Conservation (phyloP, 371 early-diverging fungal species). For the Massospora cicadina region DNA sequence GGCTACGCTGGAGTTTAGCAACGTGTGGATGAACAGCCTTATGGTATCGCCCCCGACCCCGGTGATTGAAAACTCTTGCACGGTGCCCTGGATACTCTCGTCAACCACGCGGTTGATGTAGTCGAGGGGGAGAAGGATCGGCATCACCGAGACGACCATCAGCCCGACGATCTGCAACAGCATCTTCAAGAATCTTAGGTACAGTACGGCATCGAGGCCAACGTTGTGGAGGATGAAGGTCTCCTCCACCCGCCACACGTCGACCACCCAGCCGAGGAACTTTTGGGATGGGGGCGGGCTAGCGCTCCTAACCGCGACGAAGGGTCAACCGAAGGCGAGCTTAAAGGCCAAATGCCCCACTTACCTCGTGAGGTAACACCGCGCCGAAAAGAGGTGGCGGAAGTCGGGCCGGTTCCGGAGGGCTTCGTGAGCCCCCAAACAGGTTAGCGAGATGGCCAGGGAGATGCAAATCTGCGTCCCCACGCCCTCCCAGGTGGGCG, state of each 20-base stretch:
- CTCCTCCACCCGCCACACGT: conserved; percentile 2
- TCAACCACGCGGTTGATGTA: conserved; percentile 15
- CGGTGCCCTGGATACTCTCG: conserved; percentile 10
- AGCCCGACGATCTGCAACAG: conserved; percentile 31
- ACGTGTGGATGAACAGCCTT: conserved; percentile 25
- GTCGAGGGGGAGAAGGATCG: conserved; percentile 30
- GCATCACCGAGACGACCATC: conserved; percentile 23
- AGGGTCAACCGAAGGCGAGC: neutral
- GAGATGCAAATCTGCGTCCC: conserved; percentile 6
- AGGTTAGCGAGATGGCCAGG: neutral
- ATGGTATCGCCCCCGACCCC: conserved; percentile 18
- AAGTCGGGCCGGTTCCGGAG: conserved; percentile 2
- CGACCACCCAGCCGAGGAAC: conserved; percentile 7
- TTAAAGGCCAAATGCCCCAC: neutral
- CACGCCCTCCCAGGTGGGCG: conserved; percentile 6
- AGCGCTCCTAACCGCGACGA: neutral
- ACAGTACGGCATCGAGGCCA: conserved; percentile 45
- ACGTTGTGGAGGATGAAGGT: conserved; percentile 16
- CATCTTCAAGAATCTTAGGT: conserved; percentile 44
- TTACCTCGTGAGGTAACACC: conserved; percentile 5
- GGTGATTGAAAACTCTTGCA: conserved; percentile 23
- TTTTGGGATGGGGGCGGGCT: neutral
- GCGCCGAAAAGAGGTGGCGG: conserved; percentile 10
- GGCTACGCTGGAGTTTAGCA: conserved; percentile 20
- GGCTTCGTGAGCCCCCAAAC: conserved; percentile 4